Percentiles rank a stretch among this genome's conserved stretches.
Conservation (phyloP, 2,329 filamentous ascomycete genomes). For the Beauveria caledonica region DNA sequence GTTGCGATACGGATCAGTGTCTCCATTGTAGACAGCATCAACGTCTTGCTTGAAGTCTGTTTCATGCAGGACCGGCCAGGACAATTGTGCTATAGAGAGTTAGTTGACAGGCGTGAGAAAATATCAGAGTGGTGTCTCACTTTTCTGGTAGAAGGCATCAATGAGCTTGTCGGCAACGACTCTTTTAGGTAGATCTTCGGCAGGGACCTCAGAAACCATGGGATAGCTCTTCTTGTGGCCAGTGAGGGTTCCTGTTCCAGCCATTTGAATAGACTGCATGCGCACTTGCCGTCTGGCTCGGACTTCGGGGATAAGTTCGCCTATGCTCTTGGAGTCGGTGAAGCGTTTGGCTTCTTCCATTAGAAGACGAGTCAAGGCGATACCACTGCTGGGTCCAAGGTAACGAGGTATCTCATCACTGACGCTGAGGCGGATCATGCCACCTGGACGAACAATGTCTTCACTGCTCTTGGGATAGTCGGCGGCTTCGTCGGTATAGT, state of each 20-base stretch:
- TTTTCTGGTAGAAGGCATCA: slow-evolving; percentile 78
- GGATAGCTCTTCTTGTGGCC: slow-evolving; percentile 79
- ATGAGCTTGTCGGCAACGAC: slow-evolving; percentile 70
- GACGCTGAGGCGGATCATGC: slow-evolving; percentile 75
- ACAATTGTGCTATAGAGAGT: slow-evolving; percentile 61
- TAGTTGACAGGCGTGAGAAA: slow-evolving; percentile 7
- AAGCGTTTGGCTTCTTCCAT: slow-evolving; percentile 97
- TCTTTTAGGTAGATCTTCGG: slow-evolving; percentile 64
- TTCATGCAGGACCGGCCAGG: slow-evolving; percentile 83
- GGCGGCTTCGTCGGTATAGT: slow-evolving; percentile 69
- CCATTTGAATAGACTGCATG: slow-evolving; percentile 52
- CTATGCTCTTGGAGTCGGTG: slow-evolving; percentile 83
- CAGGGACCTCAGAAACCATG: slow-evolving; percentile 77
- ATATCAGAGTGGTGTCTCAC: slow-evolving; percentile 34
- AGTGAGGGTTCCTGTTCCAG: slow-evolving; percentile 36
- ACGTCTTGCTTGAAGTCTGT: slow-evolving; percentile 67
- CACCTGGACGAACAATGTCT: slow-evolving; percentile 78
- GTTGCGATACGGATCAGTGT: slow-evolving; percentile 71
- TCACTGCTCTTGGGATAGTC: slow-evolving; percentile 64
- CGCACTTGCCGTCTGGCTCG: slow-evolving; percentile 47
- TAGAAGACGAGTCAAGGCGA: slow-evolving; percentile 86
- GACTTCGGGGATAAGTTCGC: slow-evolving; percentile 76
- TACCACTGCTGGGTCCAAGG: slow-evolving; percentile 87
- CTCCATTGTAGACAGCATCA: slow-evolving; percentile 71
- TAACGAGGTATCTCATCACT: slow-evolving; percentile 82